phyloP scores from a whole-genome alignment of 768 basidiomycete species.

The Megacollybia marginata region DNA sequence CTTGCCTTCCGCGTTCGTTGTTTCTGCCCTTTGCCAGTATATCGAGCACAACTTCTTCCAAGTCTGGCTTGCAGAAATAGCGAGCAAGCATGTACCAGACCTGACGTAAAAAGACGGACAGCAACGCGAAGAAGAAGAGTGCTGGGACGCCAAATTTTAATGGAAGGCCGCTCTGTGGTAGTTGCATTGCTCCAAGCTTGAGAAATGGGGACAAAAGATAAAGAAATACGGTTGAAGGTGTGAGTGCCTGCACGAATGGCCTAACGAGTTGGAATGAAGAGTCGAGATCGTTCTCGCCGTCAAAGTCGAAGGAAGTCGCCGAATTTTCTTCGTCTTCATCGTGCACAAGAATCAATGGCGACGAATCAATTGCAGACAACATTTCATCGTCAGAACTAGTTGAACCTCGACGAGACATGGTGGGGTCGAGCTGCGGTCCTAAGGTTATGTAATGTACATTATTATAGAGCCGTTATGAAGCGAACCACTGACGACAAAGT shows the following conservation, averaged over 20 bases:
- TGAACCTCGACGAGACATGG: conserved; percentile 7
- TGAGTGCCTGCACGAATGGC: conserved; percentile 43
- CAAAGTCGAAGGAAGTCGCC: conserved; percentile 31
- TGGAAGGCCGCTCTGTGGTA: conserved; percentile 41
- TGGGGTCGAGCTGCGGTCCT: too few species aligned
- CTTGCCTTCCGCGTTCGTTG: conserved; percentile 37
- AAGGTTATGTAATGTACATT: too few species aligned
- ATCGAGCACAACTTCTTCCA: conserved; percentile 60
- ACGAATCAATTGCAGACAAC: conserved; percentile 27
- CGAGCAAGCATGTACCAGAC: conserved; percentile 75
- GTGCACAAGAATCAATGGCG: conserved; percentile 60
- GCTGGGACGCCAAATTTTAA: conserved; percentile 43
- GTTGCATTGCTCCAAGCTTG: conserved; percentile 61
- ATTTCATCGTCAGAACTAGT: conserved; percentile 8
- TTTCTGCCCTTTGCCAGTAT: conserved; percentile 48
- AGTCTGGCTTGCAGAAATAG: conserved; percentile 56
- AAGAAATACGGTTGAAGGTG: conserved; percentile 52
- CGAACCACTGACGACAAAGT: too few species aligned
- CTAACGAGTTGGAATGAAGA: conserved; percentile 34
- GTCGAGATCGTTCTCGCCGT: conserved; percentile 34
- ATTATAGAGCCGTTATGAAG: too few species aligned
- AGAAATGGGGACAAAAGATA: conserved; percentile 66
- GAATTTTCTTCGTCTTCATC: conserved; percentile 38
- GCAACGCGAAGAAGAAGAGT: conserved; percentile 44
- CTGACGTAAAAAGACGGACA: conserved; percentile 57